Conservation (phyloP, 225 moss, liverwort and hornwort genomes). For the Antitrichia curtipendula region DNA sequence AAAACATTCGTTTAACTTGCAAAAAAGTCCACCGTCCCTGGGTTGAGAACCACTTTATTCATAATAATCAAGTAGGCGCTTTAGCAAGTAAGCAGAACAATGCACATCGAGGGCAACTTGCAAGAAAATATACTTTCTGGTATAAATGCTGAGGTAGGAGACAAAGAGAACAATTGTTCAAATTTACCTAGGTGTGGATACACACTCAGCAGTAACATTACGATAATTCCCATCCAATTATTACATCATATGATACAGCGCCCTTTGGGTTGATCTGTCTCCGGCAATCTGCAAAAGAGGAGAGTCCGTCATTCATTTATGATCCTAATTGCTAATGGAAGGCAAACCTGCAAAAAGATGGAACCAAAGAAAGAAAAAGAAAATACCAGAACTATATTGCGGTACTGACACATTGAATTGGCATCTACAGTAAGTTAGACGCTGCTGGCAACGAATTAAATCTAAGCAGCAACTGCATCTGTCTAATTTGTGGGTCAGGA, state of each 20-base stretch:
- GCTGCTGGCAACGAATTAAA: background rate
- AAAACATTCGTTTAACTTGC: background rate
- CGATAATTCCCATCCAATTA: background rate
- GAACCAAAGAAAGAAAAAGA: background rate
- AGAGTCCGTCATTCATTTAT: background rate
- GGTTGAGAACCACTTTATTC: background rate
- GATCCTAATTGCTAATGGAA: background rate
- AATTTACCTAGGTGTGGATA: background rate
- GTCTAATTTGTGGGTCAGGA: background rate
- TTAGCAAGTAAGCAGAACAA: background rate
- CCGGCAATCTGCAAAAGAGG: background rate
- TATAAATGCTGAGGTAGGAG: background rate
- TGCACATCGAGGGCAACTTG: background rate
- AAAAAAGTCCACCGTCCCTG: background rate
- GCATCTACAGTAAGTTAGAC: background rate
- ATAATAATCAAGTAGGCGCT: background rate
- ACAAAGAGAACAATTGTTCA: background rate
- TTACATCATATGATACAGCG: background rate
- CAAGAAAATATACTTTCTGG: background rate
- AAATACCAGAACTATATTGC: background rate
- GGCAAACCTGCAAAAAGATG: background rate
- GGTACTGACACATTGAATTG: background rate
- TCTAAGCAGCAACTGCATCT: background rate
- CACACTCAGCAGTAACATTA: background rate
- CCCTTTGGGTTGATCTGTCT: background rate